Base-by-base conservation (phyloP, 192 early-diverging fungal species). In the Coemansia reversa region DNA sequence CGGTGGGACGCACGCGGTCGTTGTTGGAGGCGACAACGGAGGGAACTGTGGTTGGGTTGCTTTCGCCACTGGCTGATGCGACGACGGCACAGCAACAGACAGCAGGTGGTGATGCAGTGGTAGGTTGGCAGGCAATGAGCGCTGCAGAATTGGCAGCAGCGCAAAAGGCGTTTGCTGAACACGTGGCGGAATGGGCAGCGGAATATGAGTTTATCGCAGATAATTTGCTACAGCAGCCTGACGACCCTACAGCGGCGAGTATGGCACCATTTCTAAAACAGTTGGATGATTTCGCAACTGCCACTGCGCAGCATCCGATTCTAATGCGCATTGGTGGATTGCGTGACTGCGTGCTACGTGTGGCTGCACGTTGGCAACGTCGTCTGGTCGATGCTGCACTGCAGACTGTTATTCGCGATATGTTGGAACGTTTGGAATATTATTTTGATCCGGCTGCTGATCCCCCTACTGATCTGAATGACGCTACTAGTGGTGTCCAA, bases 161-260 rank as follows among this genome's bases (percentile, higher is more conserved):
- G 11, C 76, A 79, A 20, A 49, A 42, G 30, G 69, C 25, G 14
- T 79, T 79, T 28, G 49, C 51, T 2, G 59, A 69, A 56, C 60
- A 66, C 22, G 47, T 72, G 24, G 47, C 32, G 0, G 76, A 79
- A 35, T 79, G 76, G 76, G 55, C 58, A 19, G 42, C 60, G 1
- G 76, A 79, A n/a, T 79, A 79, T 47, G 76, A 79, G 60, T 73
- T 73, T 51, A 79, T 79, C 18, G 48, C 63, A 9, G 76, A 79
- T 25, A 73, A 67, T 20, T 32, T 79, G 59, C 42, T 79, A 5
- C 66, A 69, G 48, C 69, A 66, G 20, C 76, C 76, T 5, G 76
- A 66, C 45, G 76, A 79, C 24, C 51, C 66, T 14, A 48, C 65
- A 1, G 65, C 54, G 1, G 54, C 54, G 39, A 55, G 57, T 35